Evolutionary conservation across 108 stramenopile species (phyloP), one percentile per base, ranked within the genome.

Genomic region (Fragilariopsis cylindrus): DNA sequence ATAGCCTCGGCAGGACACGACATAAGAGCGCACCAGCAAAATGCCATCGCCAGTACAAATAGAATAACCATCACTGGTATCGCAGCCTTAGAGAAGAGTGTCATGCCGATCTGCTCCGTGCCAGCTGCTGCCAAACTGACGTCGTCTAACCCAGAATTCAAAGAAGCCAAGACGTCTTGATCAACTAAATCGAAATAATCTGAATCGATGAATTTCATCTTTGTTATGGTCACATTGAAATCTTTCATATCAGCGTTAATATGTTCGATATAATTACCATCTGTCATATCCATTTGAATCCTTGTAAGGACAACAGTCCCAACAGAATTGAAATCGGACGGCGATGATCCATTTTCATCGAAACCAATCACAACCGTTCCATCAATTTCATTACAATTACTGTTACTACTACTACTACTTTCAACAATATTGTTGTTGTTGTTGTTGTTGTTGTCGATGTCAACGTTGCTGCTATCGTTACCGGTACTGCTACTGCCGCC

Each of bases 341-440:
- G 7, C 21, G 16, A 39, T n/a, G 65, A 15, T 47, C 65, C 65
- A 30, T 21, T 21, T 48, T 48, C 49, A 19, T 68, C 67, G 49
- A 68, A 68, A 3, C 48, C 67, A 68, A 68, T 50, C 48, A 49
- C 48, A 21, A 68, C 67, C 16, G 30, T 68, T 39, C 67, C 67
- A 41, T 40, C 48, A 40, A 68, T 48, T 68, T 52, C 16, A 12
- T 21, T 52, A 44, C 67, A 68, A 42, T 7, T 15, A 12, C 15
- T 12, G 52, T 15, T 53, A 15, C 15, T 53, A n/a, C 21, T 21
- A 21, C 21, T 21, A 21, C 21, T 21, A 21, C 21, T 21, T 15
- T 53, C 52, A 53, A 53, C 12, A 12, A 53, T 18, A 39, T 13
- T 62, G n/a, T 16, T 18, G 19, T 3, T 62, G 60, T 13, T 62